A percentile compares a stretch with the other conserved stretches of the same genome.
Conservation (phyloP, 2,329 filamentous ascomycete genomes). For the Neonectria punicea region DNA sequence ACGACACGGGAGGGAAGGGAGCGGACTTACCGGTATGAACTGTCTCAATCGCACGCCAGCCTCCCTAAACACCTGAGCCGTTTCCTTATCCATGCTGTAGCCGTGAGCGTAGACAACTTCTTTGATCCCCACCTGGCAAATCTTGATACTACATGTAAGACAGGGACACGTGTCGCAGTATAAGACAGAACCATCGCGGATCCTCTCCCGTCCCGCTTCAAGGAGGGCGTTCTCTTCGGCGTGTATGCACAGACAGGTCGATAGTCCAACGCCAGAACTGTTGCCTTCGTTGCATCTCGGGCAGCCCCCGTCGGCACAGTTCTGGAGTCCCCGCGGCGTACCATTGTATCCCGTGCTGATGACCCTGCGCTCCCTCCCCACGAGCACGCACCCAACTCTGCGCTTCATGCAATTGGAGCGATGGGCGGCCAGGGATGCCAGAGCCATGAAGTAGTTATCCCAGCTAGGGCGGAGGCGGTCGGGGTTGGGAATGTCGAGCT, state of each 20-base stretch:
- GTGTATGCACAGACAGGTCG: slow-evolving; percentile 95
- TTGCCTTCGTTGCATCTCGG: slow-evolving; percentile 82
- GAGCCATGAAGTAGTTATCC: slow-evolving; percentile 98
- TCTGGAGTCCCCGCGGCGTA: slow-evolving; percentile 87
- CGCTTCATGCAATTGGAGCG: slow-evolving; percentile 99
- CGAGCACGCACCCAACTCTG: slow-evolving; percentile 92
- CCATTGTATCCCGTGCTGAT: slow-evolving; percentile 98
- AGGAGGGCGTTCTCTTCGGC: slow-evolving; percentile 97
- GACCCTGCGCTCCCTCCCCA: slow-evolving; percentile 81
- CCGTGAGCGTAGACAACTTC: slow-evolving; percentile 95
- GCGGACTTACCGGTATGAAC: slow-evolving; percentile 78
- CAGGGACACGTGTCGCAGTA: slow-evolving; percentile 98
- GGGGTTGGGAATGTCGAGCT: slow-evolving; percentile 80
- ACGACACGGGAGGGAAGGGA: slow-evolving; percentile 22
- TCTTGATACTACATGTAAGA: slow-evolving; percentile 98
- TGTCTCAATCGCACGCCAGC: slow-evolving; percentile 88
- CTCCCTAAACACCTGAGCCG: slow-evolving; percentile 82
- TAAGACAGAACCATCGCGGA: slow-evolving; percentile 82
- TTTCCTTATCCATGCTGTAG: slow-evolving; percentile 93
- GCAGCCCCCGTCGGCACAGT: slow-evolving; percentile 95
- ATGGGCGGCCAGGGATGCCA: slow-evolving; percentile 91
- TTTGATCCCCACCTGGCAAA: slow-evolving; percentile 92
- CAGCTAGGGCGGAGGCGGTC: slow-evolving; percentile 87
- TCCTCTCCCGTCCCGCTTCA: slow-evolving; percentile 91
- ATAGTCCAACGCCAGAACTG: slow-evolving; percentile 75